A percentile compares a stretch with the other conserved stretches of the same genome.
phyloP scores from a whole-genome alignment of 2,329 filamentous ascomycete genomes.

The Beauveria varroae region DNA sequence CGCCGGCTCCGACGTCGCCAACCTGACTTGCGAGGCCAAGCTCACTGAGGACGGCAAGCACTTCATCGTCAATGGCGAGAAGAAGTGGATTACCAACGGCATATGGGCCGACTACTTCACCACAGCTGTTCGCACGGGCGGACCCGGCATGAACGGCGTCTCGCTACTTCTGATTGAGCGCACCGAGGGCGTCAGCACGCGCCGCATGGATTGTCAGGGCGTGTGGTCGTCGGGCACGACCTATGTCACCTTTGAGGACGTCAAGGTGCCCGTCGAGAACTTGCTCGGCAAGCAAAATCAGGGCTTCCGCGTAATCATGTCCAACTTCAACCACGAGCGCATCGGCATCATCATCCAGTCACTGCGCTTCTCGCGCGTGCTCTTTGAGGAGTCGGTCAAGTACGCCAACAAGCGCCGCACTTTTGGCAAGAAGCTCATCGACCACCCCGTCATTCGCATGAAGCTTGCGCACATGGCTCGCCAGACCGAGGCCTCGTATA shows the following conservation, averaged over 20 bases:
- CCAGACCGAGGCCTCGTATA: conserved; percentile 94
- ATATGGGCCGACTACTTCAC: conserved; percentile 98
- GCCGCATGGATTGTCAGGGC: conserved; percentile 97
- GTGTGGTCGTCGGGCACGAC: conserved; percentile 94
- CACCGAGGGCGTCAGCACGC: conserved; percentile 78
- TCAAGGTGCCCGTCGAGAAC: conserved; percentile 99
- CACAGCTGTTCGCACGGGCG: conserved; percentile 85
- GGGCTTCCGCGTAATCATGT: conserved; percentile 99
- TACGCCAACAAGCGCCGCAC: conserved; percentile 96
- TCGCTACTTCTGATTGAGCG: conserved; percentile 90
- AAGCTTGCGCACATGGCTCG: conserved; percentile 98
- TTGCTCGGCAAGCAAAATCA: conserved; percentile 96
- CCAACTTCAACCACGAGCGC: conserved; percentile 98
- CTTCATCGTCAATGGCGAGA: conserved; percentile 98
- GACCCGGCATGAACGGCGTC: conserved; percentile 85
- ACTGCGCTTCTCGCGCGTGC: conserved; percentile 89
- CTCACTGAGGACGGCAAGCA: conserved; percentile 93
- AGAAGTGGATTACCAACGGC: conserved; percentile 99
- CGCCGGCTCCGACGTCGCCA: conserved; percentile 90
- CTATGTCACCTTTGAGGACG: conserved; percentile 97
- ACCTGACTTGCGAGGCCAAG: conserved; percentile 92
- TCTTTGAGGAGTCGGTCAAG: conserved; percentile 93
- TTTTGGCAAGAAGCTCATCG: conserved; percentile 93
- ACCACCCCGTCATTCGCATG: conserved; percentile 94
- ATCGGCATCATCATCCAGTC: conserved; percentile 98